Evolutionary conservation across 2,329 filamentous ascomycete genomes (phyloP), one percentile per base, ranked within the genome.

Genomic region (Tolypocladium inflatum): DNA sequence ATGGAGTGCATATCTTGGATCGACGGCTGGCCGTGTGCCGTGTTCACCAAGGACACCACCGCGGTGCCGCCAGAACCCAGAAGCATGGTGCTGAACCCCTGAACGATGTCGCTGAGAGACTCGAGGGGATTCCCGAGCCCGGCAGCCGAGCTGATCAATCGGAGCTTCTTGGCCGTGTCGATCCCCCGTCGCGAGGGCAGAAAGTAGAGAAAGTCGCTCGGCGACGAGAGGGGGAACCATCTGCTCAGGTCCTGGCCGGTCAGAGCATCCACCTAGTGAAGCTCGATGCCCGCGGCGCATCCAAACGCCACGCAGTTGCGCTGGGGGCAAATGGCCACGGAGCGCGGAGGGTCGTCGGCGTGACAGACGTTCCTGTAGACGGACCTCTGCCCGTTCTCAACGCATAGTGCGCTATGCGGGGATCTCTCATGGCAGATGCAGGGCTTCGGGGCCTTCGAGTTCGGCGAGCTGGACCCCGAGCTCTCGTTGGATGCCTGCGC

Each of bases 241-340:
- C 80, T 73, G 62, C 76, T 79, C 43, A 82, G 65, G 59, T 80
- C 77, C 60, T 79, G 75, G 15, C 73, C 70, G 4, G 75, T 77
- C 55, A 76, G 63, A 58, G 71, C 74, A 67, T 79, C 75, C 55
- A 77, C 70, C 67, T 82, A 88, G 65, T 86, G 83, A 43, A 88
- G 71, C 65, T 88, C 85, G 56, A 88, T 81, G 1, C 84, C 82
- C 9, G 78, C 75, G 15, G 79, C 78, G 61, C 82, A 86, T 17
- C 85, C 85, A 71, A 87, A 88, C 10, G 84, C 85, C 39, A 87
- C 81, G 63, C 83, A 87, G 55, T 79, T 78, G 52, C 82, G 77
- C 58, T 85, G 81, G n/a, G 85, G 85, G 63, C 82, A 87, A 39
- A 88, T 80, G 0, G 85, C 81, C 11, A 88, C 79, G 43, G 82